Conservation (phyloP, 1,284 basidiomycete species). For the Ustilago lituana region DNA sequence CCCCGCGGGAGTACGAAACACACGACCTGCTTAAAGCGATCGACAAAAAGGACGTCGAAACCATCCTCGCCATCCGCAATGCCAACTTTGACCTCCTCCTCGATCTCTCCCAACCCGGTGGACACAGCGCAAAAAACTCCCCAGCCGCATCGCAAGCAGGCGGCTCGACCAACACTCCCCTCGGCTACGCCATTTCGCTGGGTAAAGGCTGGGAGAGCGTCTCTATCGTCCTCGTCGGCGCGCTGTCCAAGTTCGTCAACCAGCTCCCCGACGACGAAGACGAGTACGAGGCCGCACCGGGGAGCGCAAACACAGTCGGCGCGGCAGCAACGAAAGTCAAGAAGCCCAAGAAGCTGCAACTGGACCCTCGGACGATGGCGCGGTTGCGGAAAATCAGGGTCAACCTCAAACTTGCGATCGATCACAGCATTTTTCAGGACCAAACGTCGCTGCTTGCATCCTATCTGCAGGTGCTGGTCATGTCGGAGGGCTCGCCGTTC, state of each 20-base stretch:
- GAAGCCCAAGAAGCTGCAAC: slow-evolving; percentile 39
- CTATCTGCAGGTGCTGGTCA: slow-evolving; percentile 63
- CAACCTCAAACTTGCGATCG: slow-evolving; percentile 64
- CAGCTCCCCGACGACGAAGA: slow-evolving; percentile 60
- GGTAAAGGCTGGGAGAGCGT: slow-evolving; percentile 58
- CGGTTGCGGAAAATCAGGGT: slow-evolving; percentile 58
- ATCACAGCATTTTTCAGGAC: slow-evolving; percentile 57
- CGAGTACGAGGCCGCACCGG: slow-evolving; percentile 15
- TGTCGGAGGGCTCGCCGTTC: slow-evolving; percentile 55
- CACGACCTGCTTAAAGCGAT: slow-evolving; percentile 65
- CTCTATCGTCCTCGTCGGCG: slow-evolving; percentile 58
- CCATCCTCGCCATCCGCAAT: slow-evolving; percentile 61
- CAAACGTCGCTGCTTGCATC: slow-evolving; percentile 58
- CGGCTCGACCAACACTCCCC: slow-evolving; percentile 47
- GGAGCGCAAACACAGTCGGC: slow-evolving; percentile 4
- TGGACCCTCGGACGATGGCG: slow-evolving; percentile 51
- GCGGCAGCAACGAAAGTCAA: slow-evolving; percentile 17
- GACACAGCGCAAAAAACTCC: slow-evolving; percentile 16
- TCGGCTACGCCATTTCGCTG: slow-evolving; percentile 58
- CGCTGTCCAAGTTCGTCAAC: slow-evolving; percentile 63
- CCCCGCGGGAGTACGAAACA: slow-evolving; percentile 44
- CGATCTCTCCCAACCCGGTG: slow-evolving; percentile 46
- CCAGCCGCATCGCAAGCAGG: slow-evolving; percentile 37
- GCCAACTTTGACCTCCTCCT: slow-evolving; percentile 62
- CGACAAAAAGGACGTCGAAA: slow-evolving; percentile 61